A percentile compares a stretch with the other conserved stretches of the same genome.
Conservation (phyloP, 1,284 basidiomycete species). For the Schizopora paradoxa region DNA sequence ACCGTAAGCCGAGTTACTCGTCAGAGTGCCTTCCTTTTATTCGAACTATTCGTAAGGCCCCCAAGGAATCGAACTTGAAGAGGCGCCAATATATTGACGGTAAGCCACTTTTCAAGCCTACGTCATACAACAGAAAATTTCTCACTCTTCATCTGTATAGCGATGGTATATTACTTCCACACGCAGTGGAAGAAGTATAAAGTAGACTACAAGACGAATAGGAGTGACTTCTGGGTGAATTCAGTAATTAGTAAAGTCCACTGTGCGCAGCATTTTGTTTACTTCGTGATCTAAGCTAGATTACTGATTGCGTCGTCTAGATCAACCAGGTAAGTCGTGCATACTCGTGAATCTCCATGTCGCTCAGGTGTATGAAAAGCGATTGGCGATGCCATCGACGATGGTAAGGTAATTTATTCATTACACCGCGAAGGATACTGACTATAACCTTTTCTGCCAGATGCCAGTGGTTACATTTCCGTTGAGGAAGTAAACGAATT, state of each 20-base stretch:
- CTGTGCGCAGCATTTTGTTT: conserved; percentile 12
- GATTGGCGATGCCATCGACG: conserved; percentile 23
- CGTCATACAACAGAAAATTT: too few species aligned
- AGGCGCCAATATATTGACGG: conserved; percentile 20
- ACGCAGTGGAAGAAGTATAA: conserved; percentile 18
- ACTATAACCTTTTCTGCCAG: conserved; percentile 5
- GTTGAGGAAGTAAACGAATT: conserved; percentile 20
- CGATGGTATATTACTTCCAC: conserved; percentile 18
- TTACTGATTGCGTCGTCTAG: background rate
- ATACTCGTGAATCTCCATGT: too few species aligned
- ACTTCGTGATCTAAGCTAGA: too few species aligned
- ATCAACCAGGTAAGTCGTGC: conserved; percentile 7
- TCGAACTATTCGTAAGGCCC: conserved; percentile 15
- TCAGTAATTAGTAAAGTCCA: conserved; percentile 19
- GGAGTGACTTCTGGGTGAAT: conserved; percentile 20
- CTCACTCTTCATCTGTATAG: too few species aligned
- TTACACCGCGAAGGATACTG: too few species aligned
- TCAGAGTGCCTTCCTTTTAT: too few species aligned
- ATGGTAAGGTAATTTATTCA: conserved; percentile 11
- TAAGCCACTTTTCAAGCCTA: too few species aligned
- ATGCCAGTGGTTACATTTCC: conserved; percentile 22
- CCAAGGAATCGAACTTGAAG: conserved; percentile 21
- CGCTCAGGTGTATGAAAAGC: conserved; percentile 10
- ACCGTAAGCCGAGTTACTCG: too few species aligned
- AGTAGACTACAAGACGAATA: conserved; percentile 13